Conservation (phyloP, 768 basidiomycete species). For the Dioszegia aurantiaca region DNA sequence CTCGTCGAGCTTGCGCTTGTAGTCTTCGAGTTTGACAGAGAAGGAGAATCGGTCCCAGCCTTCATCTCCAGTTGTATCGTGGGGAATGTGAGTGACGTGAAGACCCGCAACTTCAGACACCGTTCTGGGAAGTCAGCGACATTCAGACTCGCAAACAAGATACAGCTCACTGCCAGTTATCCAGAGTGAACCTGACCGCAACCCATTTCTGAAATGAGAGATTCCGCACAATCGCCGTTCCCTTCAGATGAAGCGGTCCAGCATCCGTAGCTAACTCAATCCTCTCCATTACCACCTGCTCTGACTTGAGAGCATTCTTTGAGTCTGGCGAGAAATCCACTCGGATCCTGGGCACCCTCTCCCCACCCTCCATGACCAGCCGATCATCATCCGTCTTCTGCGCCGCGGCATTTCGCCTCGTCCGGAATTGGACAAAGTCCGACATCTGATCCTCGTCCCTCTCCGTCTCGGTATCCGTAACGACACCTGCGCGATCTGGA, state of each 20-base stretch:
- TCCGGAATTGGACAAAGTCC: slow-evolving; percentile 50
- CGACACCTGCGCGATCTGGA: slow-evolving; percentile 52
- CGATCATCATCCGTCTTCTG: slow-evolving; percentile 40
- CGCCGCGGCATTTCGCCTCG: slow-evolving; percentile 43
- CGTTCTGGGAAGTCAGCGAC: slow-evolving; percentile 38
- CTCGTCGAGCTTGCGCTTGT: slow-evolving; percentile 49
- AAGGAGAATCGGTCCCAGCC: slow-evolving; percentile 53
- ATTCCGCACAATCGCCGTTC: slow-evolving; percentile 75
- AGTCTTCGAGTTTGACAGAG: slow-evolving; percentile 52
- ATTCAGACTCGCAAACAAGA: not conserved
- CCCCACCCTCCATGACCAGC: slow-evolving; percentile 40
- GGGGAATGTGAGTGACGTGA: slow-evolving; percentile 48
- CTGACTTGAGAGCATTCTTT: slow-evolving; percentile 29
- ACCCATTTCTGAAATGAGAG: slow-evolving; percentile 83
- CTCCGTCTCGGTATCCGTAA: slow-evolving; percentile 62
- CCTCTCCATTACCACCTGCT: slow-evolving; percentile 54
- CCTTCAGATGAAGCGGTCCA: slow-evolving; percentile 59
- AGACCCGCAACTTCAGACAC: slow-evolving; percentile 48
- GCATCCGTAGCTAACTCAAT: slow-evolving; percentile 48
- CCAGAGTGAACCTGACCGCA: slow-evolving; percentile 85
- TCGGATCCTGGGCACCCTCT: slow-evolving; percentile 41
- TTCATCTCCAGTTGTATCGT: slow-evolving; percentile 46
- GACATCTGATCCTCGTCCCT: slow-evolving; percentile 57
- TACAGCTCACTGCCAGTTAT: slow-evolving; percentile 70
- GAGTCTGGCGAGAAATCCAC: slow-evolving; percentile 47